Conservation (phyloP, 768 basidiomycete species). For the Leucocoprinus leucothites region DNA sequence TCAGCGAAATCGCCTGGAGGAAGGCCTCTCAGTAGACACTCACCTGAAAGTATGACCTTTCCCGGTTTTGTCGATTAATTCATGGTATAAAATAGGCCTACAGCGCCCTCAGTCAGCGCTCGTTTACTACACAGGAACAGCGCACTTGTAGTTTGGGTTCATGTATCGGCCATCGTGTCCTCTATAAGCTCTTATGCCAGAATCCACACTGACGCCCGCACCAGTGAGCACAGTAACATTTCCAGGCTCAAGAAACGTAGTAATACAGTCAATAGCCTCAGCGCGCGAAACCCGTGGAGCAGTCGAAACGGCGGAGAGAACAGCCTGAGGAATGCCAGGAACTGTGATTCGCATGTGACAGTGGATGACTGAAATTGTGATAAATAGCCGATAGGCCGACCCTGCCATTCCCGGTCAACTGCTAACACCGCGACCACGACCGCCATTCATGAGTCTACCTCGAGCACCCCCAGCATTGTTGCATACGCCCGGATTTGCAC, state of each 20-base stretch:
- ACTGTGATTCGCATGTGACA: slow-evolving; percentile 76
- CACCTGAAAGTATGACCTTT: slow-evolving; percentile 74
- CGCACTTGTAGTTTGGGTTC: slow-evolving; percentile 87
- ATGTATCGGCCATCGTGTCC: slow-evolving; percentile 83
- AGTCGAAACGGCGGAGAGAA: slow-evolving; percentile 46
- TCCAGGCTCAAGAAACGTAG: slow-evolving; percentile 66
- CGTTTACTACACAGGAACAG: too few relatives aligned
- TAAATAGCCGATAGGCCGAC: slow-evolving; percentile 12
- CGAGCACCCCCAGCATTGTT: slow-evolving; percentile 8
- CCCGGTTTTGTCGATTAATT: slow-evolving; percentile 69
- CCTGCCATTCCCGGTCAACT: neutral
- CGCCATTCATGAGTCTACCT: slow-evolving; percentile 40
- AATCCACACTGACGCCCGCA: slow-evolving; percentile 94
- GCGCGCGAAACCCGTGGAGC: slow-evolving; percentile 36
- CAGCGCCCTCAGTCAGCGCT: neutral
- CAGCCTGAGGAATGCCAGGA: slow-evolving; percentile 64
- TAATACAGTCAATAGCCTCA: slow-evolving; percentile 58
- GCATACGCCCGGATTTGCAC: slow-evolving; percentile 81
- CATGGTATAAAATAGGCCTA: slow-evolving; percentile 78
- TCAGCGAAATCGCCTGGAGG: slow-evolving; percentile 1
- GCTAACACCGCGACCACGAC: slow-evolving; percentile 1
- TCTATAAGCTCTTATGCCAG: slow-evolving; percentile 92
- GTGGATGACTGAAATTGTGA: slow-evolving; percentile 22
- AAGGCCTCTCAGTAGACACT: slow-evolving; percentile 12
- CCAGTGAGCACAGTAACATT: slow-evolving; percentile 78